Conservation (phyloP, 2,329 filamentous ascomycete species). For the Lachnellula cervina region DNA sequence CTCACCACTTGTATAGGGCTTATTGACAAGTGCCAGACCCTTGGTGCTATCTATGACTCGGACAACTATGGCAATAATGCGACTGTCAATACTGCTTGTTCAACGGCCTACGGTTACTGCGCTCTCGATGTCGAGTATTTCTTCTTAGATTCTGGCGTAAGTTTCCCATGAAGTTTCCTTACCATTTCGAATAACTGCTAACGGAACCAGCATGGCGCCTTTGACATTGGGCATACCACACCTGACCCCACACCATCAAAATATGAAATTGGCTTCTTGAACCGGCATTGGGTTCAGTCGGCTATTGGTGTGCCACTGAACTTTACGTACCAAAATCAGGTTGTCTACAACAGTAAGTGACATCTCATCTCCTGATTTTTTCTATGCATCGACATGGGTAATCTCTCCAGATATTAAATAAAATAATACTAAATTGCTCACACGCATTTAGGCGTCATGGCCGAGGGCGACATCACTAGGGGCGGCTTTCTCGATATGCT, state of each 20-base stretch:
- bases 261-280: constrained; percentile 13
- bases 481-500: constrained; percentile 54
- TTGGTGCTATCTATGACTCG: background rate
- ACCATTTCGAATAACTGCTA: background rate
- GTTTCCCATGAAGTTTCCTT: background rate
- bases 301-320: constrained; percentile 58
- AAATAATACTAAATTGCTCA: background rate
- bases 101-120: background rate
- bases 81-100: background rate
- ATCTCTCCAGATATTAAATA: no score
- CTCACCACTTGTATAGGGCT: background rate
- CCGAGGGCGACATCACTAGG: constrained; percentile 54
- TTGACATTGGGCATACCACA: constrained; percentile 29
- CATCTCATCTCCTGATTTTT: constrained; percentile 9
- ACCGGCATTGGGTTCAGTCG: constrained; percentile 39
- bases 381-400: no score
- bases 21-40: background rate
- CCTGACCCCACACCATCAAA: constrained; percentile 7
- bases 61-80: background rate
- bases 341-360: background rate
- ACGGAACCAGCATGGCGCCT: constrained; percentile 25
- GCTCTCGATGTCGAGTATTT: background rate
- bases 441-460: constrained; percentile 35
- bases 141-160: background rate
- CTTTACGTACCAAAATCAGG: constrained; percentile 37